phyloP scores from a whole-genome alignment of 306 rosid species.

The Quercus aquifolioides region DNA sequence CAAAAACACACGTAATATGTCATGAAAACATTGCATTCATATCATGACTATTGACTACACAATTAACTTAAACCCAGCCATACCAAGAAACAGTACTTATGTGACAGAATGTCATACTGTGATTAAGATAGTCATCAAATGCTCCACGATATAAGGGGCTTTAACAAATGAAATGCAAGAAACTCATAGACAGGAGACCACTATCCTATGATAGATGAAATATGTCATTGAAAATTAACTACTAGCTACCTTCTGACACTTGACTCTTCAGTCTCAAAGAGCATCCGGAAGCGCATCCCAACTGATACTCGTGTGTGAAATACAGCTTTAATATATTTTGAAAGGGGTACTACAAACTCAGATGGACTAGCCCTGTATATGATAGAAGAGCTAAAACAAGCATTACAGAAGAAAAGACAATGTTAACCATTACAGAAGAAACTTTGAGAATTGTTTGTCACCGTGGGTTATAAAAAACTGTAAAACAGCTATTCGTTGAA shows the following conservation, averaged over 20 bases:
- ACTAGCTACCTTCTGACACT: constrained; percentile 74
- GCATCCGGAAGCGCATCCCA: constrained; percentile 94
- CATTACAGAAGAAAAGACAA: constrained; percentile 8
- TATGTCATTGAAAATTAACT: not conserved
- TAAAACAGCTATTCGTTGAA: constrained; percentile 83
- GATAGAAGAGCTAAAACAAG: constrained; percentile 21
- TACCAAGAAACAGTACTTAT: not conserved
- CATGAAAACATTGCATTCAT: not conserved
- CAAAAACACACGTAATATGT: not conserved
- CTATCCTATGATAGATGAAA: not conserved
- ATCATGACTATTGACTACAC: not conserved
- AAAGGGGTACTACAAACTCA: constrained; percentile 75
- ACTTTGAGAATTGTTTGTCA: constrained; percentile 23
- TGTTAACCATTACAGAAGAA: not conserved
- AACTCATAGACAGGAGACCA: not conserved
- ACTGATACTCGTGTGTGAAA: constrained; percentile 87
- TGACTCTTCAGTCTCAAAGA: constrained; percentile 87
- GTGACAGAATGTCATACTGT: not conserved
- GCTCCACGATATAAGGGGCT: not conserved
- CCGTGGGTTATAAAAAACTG: constrained; percentile 90
- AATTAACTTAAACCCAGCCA: not conserved
- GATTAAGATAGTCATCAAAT: not conserved
- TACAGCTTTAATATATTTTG: constrained; percentile 84
- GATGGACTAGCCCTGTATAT: constrained; percentile 88
- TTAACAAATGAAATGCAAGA: not conserved